Conservation (phyloP, 352 stramenopile genomes). For the Pythium volutum region DNA sequence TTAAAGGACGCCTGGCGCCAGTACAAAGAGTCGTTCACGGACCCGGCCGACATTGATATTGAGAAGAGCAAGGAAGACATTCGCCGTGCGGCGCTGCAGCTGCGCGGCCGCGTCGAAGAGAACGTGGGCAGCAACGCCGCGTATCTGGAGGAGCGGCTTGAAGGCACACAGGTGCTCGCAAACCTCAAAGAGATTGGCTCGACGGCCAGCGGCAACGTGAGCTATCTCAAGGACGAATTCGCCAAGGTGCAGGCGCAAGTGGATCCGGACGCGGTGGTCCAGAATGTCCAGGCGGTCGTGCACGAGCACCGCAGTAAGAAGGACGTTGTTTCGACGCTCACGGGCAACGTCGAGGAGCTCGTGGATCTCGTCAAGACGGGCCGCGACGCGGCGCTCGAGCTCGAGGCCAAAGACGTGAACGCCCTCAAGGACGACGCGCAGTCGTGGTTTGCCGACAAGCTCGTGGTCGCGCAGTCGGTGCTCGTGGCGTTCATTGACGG, state of each 20-base stretch:
- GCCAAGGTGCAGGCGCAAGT: slow-evolving; percentile 49
- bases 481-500: slow-evolving; percentile 81
- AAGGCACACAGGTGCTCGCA: slow-evolving; percentile 57
- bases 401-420: slow-evolving; percentile 67
- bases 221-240: slow-evolving; percentile 53
- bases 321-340: slow-evolving; percentile 59
- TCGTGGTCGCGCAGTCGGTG: slow-evolving; percentile 77
- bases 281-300: slow-evolving; percentile 55
- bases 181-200: slow-evolving; percentile 54
- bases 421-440: slow-evolving; percentile 57
- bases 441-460: slow-evolving; percentile 82
- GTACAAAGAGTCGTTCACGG: slow-evolving; percentile 62
- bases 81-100: slow-evolving; percentile 35
- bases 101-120: slow-evolving; percentile 54
- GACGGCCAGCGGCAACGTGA: slow-evolving; percentile 50
- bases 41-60: slow-evolving; percentile 50
- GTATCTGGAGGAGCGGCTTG: slow-evolving; percentile 59
- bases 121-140: slow-evolving; percentile 55
- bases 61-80: slow-evolving; percentile 67
- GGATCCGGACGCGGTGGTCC: slow-evolving; percentile 56
- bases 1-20: slow-evolving; percentile 66
- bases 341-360: slow-evolving; percentile 72
- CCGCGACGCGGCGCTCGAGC: slow-evolving; percentile 46
- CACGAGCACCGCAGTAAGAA: slow-evolving; percentile 67
- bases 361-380: slow-evolving; percentile 56